A percentile compares a stretch with the other conserved stretches of the same genome.
phyloP scores from a whole-genome alignment of 345 rosid genomes.

The Euphorbia tirucalli region DNA sequence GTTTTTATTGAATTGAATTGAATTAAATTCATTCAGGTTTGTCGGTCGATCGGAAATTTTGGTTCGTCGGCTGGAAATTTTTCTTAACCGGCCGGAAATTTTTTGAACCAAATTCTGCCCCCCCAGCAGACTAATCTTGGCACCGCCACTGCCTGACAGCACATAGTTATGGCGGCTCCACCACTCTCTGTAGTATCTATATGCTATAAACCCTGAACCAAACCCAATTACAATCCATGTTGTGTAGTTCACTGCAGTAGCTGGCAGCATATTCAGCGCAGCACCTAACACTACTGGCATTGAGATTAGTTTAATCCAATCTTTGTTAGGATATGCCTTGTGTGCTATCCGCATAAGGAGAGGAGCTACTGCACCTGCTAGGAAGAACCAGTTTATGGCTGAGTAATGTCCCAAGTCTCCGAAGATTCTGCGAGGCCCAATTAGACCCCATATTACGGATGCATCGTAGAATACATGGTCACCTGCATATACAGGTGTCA shows the following conservation, averaged over 20 bases:
- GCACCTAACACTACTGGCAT: conserved; percentile 58
- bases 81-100: no score
- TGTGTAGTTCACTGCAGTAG: conserved; percentile 60
- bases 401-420: conserved; percentile 70
- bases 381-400: conserved; percentile 58
- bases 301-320: conserved; percentile 54
- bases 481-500: neutral
- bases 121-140: no score
- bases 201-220: conserved; percentile 55
- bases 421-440: conserved; percentile 61
- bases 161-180: conserved; percentile 69
- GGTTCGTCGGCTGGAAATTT: no score
- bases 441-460: conserved; percentile 68
- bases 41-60: no score
- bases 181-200: conserved; percentile 54
- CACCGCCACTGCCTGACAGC: no score
- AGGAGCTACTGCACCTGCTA: conserved; percentile 54
- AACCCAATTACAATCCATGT: conserved; percentile 57
- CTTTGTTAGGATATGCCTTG: conserved; percentile 45
- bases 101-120: no score
- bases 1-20: no score
- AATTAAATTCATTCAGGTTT: no score
- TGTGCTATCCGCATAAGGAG: conserved; percentile 52
- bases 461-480: conserved; percentile 66
- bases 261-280: conserved; percentile 54